Percentiles rank a stretch among this genome's conserved stretches.
Evolutionary conservation across 148 eudicot genomes (phyloP).

Genomic region (Rhododendron henanense): DNA sequence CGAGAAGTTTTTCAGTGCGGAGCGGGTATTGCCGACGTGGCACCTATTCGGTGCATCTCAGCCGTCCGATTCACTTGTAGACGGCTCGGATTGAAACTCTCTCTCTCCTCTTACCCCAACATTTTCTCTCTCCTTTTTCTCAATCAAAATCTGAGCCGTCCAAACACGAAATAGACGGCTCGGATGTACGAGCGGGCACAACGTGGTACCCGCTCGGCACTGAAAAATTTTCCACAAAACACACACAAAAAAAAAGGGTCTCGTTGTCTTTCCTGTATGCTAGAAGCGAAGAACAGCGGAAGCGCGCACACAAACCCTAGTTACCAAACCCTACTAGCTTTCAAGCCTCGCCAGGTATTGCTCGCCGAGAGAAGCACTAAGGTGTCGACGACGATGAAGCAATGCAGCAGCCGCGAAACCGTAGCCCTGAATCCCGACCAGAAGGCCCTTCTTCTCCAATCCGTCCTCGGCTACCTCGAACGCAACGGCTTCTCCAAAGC

Average conservation of each 20-base stretch:
- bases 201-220: too few relatives aligned
- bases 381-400: constrained; percentile 6
- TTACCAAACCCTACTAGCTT: constrained; percentile 19
- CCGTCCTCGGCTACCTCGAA: constrained; percentile 49
- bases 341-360: constrained; percentile 59
- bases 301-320: constrained; percentile 18
- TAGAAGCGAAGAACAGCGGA: background rate
- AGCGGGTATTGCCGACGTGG: too few relatives aligned
- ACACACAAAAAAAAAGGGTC: background rate
- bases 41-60: too few relatives aligned
- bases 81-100: too few relatives aligned
- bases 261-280: background rate
- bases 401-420: background rate
- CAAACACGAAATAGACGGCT: too few relatives aligned
- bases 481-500: constrained; percentile 50
- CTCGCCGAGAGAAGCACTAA: constrained; percentile 25
- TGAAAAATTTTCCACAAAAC: background rate
- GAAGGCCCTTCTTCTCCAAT: constrained; percentile 35
- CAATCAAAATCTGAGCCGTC: too few relatives aligned
- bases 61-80: too few relatives aligned
- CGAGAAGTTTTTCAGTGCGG: too few relatives aligned
- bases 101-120: too few relatives aligned
- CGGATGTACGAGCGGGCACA: too few relatives aligned
- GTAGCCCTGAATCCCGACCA: constrained; percentile 28
- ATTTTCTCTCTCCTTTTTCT: too few relatives aligned